A percentile compares a stretch with the other conserved stretches of the same genome.
Evolutionary conservation across 768 basidiomycete species (phyloP).

Genomic region (Mycena polygramma): DNA sequence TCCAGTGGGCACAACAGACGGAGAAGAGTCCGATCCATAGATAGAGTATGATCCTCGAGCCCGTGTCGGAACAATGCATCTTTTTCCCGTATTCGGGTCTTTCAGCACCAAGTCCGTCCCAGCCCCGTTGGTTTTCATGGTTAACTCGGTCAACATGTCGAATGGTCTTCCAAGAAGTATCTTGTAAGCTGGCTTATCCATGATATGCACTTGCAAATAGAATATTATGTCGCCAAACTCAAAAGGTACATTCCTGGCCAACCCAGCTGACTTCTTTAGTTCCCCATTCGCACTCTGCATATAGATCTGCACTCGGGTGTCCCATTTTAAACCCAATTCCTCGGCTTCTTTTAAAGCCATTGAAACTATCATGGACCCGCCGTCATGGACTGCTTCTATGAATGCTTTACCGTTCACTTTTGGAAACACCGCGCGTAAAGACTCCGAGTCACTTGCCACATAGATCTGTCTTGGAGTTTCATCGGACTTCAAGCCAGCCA

Average conservation of each 20-base stretch:
- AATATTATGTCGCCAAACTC: conserved; percentile 28
- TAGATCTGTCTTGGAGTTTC: neutral
- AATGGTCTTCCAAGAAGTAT: conserved; percentile 35
- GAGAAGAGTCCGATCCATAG: no score
- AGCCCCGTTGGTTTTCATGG: conserved; percentile 33
- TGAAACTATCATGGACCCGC: neutral
- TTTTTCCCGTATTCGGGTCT: neutral
- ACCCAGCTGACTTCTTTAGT: conserved; percentile 24
- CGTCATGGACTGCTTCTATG: neutral
- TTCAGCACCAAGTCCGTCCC: neutral
- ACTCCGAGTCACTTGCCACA: neutral
- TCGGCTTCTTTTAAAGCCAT: neutral
- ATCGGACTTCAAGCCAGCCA: conserved; percentile 22
- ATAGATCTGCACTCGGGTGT: conserved; percentile 32
- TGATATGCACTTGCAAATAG: conserved; percentile 34
- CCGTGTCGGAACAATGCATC: neutral
- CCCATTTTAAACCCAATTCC: neutral
- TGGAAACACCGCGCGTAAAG: neutral
- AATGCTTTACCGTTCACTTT: neutral
- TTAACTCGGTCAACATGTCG: conserved; percentile 35
- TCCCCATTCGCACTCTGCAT: conserved; percentile 24
- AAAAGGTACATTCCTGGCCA: conserved; percentile 32
- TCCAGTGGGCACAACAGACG: no score
- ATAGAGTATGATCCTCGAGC: neutral
- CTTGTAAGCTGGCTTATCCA: neutral